Base-by-base conservation (phyloP, 2,329 filamentous ascomycete species). In the Cytospora leucostoma region DNA sequence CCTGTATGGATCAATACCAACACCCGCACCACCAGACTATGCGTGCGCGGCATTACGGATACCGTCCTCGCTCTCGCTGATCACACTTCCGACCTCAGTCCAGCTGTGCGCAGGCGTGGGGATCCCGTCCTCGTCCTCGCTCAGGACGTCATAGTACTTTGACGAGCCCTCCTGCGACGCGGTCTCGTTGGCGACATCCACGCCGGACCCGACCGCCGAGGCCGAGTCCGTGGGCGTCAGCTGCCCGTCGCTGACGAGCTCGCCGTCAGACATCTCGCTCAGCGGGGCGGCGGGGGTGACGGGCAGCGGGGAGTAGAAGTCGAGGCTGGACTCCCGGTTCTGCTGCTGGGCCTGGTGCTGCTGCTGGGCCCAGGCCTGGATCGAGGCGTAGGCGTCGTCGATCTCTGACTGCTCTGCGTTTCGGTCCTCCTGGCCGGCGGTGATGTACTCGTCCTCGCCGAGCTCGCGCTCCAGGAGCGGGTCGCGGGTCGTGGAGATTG, bases 71-170 rank as follows among this genome's bases (percentile, higher is more conserved):
- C 74, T 82, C 71, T 86, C 83, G 70, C 85, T 88, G 33, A 87
- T 76, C 13, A 85, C 80, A 66, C 86, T 88, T 64, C 84, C 86
- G 15, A 89, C 80, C 70, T 89, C 86, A 7, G 84, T 86, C 86
- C 86, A 89, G 72, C 83, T 87, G 54, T 64, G 61, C 1, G 80
- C 80, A 0, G 86, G 86, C 0, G 86, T 89, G 61, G 79, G 73
- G 69, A 87, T 81, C 35, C 84, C 84, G 11, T 74, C 73, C 37
- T 83, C 83, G 68, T 82, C 84, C 67, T 86, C 82, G 68, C 84
- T 88, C 76, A 87, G 74, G 17, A 87, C 80, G 65, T 87, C 85
- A 59, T 78, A 83, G 51, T 80, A 76, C 1, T 73, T 71, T 19
- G 76, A 13, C 68, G 76, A 35, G 76, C 76, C 75, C 56, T 74